Conservation (phyloP, 805 yeast genomes). For the Wickerhamiella spandovensis region DNA sequence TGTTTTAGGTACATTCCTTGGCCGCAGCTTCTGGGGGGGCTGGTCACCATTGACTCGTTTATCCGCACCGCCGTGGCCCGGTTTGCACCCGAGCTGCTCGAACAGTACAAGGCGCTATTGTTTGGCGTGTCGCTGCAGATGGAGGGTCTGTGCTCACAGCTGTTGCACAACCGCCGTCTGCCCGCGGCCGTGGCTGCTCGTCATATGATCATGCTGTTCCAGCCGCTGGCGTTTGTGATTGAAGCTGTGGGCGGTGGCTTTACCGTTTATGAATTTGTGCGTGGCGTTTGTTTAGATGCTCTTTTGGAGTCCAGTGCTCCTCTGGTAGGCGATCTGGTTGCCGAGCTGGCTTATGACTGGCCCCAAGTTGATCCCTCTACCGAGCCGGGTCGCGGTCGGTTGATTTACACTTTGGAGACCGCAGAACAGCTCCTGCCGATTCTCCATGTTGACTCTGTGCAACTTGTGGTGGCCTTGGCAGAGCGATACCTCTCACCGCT, state of each 20-base stretch:
- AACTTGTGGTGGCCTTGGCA: conserved; percentile 9
- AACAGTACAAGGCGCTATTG: conserved; percentile 4
- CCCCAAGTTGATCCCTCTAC: not conserved
- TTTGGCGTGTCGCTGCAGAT: conserved; percentile 8
- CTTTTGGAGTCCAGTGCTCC: conserved; percentile 1
- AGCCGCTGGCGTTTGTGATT: conserved; percentile 4
- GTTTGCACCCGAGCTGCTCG: not conserved
- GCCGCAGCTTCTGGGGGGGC: not conserved
- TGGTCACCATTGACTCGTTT: not conserved
- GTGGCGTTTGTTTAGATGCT: conserved; percentile 4
- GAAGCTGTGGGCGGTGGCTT: conserved; percentile 5
- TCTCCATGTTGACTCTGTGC: conserved; percentile 3
- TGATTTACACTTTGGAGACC: conserved; percentile 12
- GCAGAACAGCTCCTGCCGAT: conserved; percentile 14
- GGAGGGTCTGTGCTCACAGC: conserved; percentile 5
- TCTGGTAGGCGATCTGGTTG: not conserved
- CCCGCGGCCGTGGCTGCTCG: not conserved
- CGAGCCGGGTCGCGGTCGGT: conserved; percentile 7
- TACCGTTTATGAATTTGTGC: conserved; percentile 5
- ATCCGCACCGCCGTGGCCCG: not conserved
- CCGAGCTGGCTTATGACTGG: not conserved
- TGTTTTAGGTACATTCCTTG: not conserved
- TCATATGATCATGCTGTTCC: conserved; percentile 1
- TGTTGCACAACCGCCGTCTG: conserved; percentile 5
- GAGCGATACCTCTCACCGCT: conserved; percentile 7